A percentile compares a stretch with the other conserved stretches of the same genome.
phyloP scores from a whole-genome alignment of 768 basidiomycete species.

The Leccinum rimulosum region DNA sequence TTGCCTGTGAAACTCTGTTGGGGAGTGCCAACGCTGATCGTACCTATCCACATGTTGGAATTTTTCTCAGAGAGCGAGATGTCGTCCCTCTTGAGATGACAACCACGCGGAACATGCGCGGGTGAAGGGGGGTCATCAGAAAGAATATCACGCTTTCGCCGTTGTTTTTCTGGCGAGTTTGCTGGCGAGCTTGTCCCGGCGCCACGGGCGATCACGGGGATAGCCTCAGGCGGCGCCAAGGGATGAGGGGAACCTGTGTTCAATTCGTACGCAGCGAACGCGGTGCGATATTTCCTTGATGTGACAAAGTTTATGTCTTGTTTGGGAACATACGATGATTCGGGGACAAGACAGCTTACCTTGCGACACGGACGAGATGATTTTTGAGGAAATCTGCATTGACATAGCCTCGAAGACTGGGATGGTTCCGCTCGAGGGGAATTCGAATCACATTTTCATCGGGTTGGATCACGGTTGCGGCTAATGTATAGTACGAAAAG shows the following conservation, averaged over 20 bases:
- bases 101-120: constrained; percentile 2
- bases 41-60: constrained; percentile 44
- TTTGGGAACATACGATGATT: background rate
- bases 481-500: constrained; percentile 9
- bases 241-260: constrained; percentile 45
- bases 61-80: constrained; percentile 37
- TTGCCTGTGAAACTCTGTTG: constrained; percentile 41
- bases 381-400: constrained; percentile 11
- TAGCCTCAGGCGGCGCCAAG: constrained; percentile 10
- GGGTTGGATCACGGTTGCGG: background rate
- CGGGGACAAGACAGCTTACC: constrained; percentile 12
- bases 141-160: background rate
- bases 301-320: background rate
- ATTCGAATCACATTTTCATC: constrained; percentile 14
- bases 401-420: background rate
- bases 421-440: constrained; percentile 22
- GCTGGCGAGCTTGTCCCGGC: background rate
- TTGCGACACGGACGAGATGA: constrained; percentile 15
- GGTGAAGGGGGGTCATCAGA: background rate
- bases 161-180: constrained; percentile 9
- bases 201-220: constrained; percentile 7
- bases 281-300: constrained; percentile 42
- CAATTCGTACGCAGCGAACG: constrained; percentile 42
- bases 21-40: constrained; percentile 48
- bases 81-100: constrained; percentile 28